Evolutionary conservation across 1,284 basidiomycete genomes (phyloP).

Genomic region (Sporisorium scitamineum): DNA sequence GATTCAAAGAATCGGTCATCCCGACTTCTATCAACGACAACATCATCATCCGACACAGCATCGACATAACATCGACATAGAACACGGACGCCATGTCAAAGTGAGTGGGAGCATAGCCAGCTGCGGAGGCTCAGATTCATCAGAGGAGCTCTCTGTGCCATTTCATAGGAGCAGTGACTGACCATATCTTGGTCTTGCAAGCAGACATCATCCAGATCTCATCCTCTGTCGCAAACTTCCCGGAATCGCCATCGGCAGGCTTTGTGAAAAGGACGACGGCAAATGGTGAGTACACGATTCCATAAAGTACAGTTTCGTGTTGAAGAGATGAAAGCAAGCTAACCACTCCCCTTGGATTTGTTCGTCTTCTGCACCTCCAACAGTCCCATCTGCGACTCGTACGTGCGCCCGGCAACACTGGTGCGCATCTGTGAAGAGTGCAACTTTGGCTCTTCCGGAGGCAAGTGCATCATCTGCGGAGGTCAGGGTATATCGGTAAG

Average conservation of each 20-base stretch:
- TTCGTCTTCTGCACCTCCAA: background rate
- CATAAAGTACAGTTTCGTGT: fast-evolving
- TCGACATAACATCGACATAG: background rate
- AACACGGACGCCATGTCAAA: constrained; percentile 43
- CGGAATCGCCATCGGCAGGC: constrained; percentile 91
- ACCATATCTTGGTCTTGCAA: background rate
- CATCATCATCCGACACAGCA: constrained; percentile 1
- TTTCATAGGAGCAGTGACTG: background rate
- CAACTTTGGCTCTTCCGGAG: constrained; percentile 95
- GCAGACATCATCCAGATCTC: constrained; percentile 76
- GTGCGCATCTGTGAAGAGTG: constrained; percentile 99
- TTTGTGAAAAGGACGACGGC: constrained; percentile 99
- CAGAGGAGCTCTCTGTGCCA: too few relatives aligned
- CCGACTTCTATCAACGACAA: background rate
- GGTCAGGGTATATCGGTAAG: constrained; percentile 63
- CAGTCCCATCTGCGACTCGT: constrained; percentile 98
- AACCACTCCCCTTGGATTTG: too few relatives aligned
- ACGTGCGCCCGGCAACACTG: constrained; percentile 96
- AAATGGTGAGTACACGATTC: constrained; percentile 81
- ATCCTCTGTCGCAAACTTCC: constrained; percentile 97
- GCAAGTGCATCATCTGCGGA: constrained; percentile 92
- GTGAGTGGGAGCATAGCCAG: constrained; percentile 18
- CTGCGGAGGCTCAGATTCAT: background rate
- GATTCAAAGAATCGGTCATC: background rate
- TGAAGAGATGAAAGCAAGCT: constrained; percentile 1